Evolutionary conservation across 768 basidiomycete species (phyloP).

Genomic region (Psilocybe tampanensis): DNA sequence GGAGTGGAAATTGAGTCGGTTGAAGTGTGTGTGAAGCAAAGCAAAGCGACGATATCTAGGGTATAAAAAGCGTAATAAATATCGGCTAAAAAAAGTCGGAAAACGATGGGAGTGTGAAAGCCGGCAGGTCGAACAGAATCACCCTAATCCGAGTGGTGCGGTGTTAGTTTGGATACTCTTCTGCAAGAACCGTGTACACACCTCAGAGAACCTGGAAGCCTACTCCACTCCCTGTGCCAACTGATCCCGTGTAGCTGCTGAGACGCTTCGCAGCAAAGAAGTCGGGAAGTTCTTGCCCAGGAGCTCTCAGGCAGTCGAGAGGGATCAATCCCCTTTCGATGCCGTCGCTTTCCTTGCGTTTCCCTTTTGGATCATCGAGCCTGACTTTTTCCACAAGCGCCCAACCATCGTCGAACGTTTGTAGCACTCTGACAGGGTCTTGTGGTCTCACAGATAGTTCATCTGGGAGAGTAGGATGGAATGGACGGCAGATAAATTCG

Average conservation of each 20-base stretch:
- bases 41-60: not conserved
- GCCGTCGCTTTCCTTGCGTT: constrained; percentile 21
- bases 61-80: not conserved
- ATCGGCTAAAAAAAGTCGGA: not conserved
- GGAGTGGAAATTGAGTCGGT: not conserved
- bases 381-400: constrained; percentile 53
- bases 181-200: not conserved
- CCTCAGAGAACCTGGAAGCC: constrained; percentile 8
- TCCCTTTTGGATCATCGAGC: constrained; percentile 23
- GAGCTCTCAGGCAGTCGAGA: constrained; percentile 63
- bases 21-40: not conserved
- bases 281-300: constrained; percentile 45
- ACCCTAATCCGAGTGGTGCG: not conserved
- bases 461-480: constrained; percentile 56
- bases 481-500: constrained; percentile 58
- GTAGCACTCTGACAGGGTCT: constrained; percentile 55
- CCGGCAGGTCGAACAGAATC: no score
- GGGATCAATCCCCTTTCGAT: constrained; percentile 57
- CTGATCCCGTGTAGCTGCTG: constrained; percentile 32
- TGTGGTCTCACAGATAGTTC: constrained; percentile 56
- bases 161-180: not conserved
- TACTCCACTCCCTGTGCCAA: not conserved
- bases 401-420: constrained; percentile 74
- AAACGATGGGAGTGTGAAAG: no score
- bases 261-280: constrained; percentile 54